These are phyloP conservation scores for Nakazawaea laoshanensis DNA, from an alignment of 805 yeast genomes.

Conservation along the genomic window DNA sequence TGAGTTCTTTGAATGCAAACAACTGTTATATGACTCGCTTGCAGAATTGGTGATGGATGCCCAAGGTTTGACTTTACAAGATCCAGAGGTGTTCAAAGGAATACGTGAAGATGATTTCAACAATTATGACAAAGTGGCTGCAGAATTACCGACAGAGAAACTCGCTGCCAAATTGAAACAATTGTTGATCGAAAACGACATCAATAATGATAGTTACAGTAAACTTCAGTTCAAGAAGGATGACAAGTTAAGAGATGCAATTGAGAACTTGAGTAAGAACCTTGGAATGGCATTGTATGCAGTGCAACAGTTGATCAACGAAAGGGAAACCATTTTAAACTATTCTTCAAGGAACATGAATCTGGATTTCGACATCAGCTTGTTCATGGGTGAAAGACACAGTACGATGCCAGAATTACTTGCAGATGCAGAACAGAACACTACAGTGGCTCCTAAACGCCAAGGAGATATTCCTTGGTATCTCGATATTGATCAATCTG, in stretches of 20 bases:
- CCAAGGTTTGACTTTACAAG: slow-evolving; percentile 61
- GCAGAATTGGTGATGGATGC: slow-evolving; percentile 55
- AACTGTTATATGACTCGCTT: slow-evolving; percentile 54
- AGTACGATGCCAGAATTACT: slow-evolving; percentile 27
- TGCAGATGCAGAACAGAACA: slow-evolving; percentile 20
- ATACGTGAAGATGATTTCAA: slow-evolving; percentile 48
- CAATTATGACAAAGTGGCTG: slow-evolving; percentile 28
- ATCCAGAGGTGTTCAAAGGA: slow-evolving; percentile 66
- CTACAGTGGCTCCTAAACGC: slow-evolving; percentile 24
- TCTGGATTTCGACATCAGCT: slow-evolving; percentile 55
- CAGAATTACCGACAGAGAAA: slow-evolving; percentile 36
- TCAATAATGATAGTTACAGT: slow-evolving; percentile 28
- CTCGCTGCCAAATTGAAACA: slow-evolving; percentile 38
- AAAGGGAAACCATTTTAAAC: slow-evolving; percentile 59
- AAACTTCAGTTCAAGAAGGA: slow-evolving; percentile 24
- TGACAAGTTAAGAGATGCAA: slow-evolving; percentile 28
- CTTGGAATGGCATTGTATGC: slow-evolving; percentile 27
- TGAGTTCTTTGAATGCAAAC: slow-evolving; percentile 74
- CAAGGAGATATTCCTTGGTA: slow-evolving; percentile 57
- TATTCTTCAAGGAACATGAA: slow-evolving; percentile 76
- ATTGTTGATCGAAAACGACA: slow-evolving; percentile 37
- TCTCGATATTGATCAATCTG: slow-evolving; percentile 57
- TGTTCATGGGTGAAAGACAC: slow-evolving; percentile 39
- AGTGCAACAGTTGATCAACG: slow-evolving; percentile 56
- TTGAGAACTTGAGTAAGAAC: slow-evolving; percentile 26